These are phyloP conservation scores for Fennellomyces sp. DNA, from an alignment of 371 early-diverging fungal genomes.

Conservation along the genomic window DNA sequence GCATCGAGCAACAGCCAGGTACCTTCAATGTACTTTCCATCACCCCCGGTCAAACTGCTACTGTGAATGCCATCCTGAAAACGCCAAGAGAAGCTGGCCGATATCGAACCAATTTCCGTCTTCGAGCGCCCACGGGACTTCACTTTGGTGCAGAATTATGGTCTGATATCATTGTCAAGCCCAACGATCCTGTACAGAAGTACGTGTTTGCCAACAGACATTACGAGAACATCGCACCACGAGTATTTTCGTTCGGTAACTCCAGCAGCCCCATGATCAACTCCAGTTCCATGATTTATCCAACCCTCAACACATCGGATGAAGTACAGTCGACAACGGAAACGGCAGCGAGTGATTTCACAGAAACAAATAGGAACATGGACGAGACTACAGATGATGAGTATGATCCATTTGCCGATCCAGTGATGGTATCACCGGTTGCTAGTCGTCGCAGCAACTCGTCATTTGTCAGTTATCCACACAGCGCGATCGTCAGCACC, in stretches of 20 bases:
- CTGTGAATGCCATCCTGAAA: slow-evolving; percentile 63
- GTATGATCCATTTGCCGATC: slow-evolving; percentile 5
- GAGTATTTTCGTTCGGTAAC: not conserved
- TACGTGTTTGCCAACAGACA: too few relatives aligned
- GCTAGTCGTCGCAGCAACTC: not conserved
- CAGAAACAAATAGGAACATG: too few relatives aligned
- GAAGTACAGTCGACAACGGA: not conserved
- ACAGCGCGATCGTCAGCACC: not conserved
- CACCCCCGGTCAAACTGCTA: slow-evolving; percentile 52
- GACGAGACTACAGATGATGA: not conserved
- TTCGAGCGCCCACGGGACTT: slow-evolving; percentile 59
- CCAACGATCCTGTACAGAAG: not conserved
- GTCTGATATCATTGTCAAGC: slow-evolving; percentile 65
- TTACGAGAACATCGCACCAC: too few relatives aligned
- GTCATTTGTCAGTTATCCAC: not conserved
- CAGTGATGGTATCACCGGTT: not conserved
- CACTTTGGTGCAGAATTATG: slow-evolving; percentile 71
- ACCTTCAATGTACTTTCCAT: slow-evolving; percentile 49
- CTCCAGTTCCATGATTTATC: slow-evolving; percentile 14
- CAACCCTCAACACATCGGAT: slow-evolving; percentile 12
- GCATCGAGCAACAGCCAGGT: slow-evolving; percentile 33
- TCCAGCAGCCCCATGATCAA: not conserved
- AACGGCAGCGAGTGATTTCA: not conserved
- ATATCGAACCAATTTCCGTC: slow-evolving; percentile 66
- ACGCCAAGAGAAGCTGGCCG: slow-evolving; percentile 66